These are phyloP conservation scores for Umbilicus rupestris DNA, from an alignment of 164 flowering plant species.

Conservation along the genomic window DNA sequence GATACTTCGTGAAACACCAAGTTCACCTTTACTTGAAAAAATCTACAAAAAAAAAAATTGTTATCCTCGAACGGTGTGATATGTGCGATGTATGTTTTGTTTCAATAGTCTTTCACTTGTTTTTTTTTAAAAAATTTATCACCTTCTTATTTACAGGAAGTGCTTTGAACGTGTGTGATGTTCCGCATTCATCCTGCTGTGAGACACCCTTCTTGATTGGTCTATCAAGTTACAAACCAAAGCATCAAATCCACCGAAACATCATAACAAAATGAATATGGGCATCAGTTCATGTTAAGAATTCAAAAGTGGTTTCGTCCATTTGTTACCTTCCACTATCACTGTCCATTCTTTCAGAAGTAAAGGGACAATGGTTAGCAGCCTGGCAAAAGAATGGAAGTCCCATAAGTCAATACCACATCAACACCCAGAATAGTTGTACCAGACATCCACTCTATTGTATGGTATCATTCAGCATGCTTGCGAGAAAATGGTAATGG, in stretches of 20 bases:
- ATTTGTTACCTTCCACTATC: background rate
- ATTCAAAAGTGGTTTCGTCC: background rate
- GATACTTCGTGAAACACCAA: constrained; percentile 59
- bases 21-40: constrained; percentile 75
- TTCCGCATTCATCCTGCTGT: constrained; percentile 30
- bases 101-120: background rate
- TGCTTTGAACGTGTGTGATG: constrained; percentile 45
- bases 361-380: background rate
- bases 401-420: background rate
- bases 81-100: background rate
- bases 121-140: background rate
- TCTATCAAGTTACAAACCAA: constrained; percentile 18
- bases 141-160: constrained; percentile 86
- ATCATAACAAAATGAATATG: background rate
- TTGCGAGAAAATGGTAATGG: background rate
- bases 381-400: background rate
- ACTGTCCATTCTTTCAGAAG: background rate
- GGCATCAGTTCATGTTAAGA: background rate
- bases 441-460: background rate
- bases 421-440: background rate
- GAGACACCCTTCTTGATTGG: constrained; percentile 20
- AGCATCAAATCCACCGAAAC: background rate
- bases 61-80: background rate
- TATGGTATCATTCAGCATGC: background rate
- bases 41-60: constrained; percentile 35